Evolutionary conservation across 2,329 filamentous ascomycete species (phyloP).

Genomic region (Hymenoscyphus albidus): DNA sequence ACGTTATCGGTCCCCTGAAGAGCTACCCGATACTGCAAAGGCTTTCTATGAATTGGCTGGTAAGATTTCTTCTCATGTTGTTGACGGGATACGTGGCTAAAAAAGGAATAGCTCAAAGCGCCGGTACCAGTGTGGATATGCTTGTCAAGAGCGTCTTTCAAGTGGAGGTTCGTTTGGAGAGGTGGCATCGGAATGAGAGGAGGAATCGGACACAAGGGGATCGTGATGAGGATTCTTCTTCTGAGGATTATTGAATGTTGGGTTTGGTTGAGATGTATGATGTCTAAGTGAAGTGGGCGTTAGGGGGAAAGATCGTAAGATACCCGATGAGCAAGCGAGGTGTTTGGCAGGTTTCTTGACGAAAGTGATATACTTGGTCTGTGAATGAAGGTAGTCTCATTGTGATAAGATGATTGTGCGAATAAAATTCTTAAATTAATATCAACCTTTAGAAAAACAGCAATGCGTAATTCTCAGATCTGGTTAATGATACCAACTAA

Average conservation of each 20-base stretch:
- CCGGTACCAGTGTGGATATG: slow-evolving; percentile 26
- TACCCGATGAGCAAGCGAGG: not conserved
- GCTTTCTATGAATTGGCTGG: slow-evolving; percentile 43
- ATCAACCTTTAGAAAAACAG: no score
- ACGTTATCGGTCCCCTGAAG: slow-evolving; percentile 38
- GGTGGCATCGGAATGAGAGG: slow-evolving; percentile 28
- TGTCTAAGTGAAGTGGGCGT: not conserved
- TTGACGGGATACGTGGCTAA: slow-evolving; percentile 2
- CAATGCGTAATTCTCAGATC: no score
- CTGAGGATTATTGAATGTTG: not conserved
- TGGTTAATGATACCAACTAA: no score
- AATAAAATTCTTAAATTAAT: no score
- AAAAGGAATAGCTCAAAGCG: slow-evolving; percentile 25
- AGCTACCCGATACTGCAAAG: slow-evolving; percentile 42
- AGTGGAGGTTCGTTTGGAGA: slow-evolving; percentile 30
- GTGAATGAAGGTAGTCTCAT: no score
- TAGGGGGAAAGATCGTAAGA: not conserved
- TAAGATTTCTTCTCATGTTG: slow-evolving; percentile 23
- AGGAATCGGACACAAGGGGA: slow-evolving; percentile 18
- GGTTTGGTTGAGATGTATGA: not conserved
- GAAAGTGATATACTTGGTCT: no score
- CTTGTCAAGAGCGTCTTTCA: slow-evolving; percentile 30
- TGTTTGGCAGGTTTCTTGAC: no score
- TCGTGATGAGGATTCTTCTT: not conserved
- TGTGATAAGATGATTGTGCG: no score